Conservation (phyloP, 352 stramenopile species). For the Pythium plurisporium region DNA sequence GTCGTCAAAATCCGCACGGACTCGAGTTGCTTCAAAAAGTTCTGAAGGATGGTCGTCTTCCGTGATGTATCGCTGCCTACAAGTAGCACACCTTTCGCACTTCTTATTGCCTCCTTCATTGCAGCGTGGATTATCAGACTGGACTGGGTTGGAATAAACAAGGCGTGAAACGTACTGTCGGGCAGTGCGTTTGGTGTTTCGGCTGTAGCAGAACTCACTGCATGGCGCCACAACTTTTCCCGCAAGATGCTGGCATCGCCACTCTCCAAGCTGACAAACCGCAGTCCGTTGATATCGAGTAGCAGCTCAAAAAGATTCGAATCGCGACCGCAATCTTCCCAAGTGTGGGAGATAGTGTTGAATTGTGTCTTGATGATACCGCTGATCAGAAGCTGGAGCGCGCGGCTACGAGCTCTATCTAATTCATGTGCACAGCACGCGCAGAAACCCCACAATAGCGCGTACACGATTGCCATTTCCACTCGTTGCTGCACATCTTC, state of each 20-base stretch:
- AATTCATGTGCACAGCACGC: conserved; percentile 5
- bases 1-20: conserved; percentile 19
- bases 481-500: conserved; percentile 30
- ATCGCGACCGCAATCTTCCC: conserved; percentile 25
- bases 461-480: conserved; percentile 48
- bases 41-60: conserved; percentile 25
- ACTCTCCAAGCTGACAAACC: conserved; percentile 21
- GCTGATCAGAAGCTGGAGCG: conserved; percentile 22
- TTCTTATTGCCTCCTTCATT: conserved; percentile 25
- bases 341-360: conserved; percentile 17
- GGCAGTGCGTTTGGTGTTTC: neutral
- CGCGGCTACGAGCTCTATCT: neutral
- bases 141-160: conserved; percentile 28
- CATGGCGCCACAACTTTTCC: conserved; percentile 19
- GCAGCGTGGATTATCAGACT: conserved; percentile 28
- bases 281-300: conserved; percentile 20
- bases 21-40: conserved; percentile 27
- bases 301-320: conserved; percentile 27
- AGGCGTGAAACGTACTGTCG: conserved; percentile 12
- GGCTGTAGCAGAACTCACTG: neutral
- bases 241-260: conserved; percentile 14
- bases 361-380: conserved; percentile 27
- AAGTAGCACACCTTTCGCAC: conserved; percentile 21
- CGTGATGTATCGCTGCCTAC: conserved; percentile 21
- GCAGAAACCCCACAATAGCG: conserved; percentile 42